Conservation (phyloP, 2,329 filamentous ascomycete species). For the Rutstroemia sp. region DNA sequence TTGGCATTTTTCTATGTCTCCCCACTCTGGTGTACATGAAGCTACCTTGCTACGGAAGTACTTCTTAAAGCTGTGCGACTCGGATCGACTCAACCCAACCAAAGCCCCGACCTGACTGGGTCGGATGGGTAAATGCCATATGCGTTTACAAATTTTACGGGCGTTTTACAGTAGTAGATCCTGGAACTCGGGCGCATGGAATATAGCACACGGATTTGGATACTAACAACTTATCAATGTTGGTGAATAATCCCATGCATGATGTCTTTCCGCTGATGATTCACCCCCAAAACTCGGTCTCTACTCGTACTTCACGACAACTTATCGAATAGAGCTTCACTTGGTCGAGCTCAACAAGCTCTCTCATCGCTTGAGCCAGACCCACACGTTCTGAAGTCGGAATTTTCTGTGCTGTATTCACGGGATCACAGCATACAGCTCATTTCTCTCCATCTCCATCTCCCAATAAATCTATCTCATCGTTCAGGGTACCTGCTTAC, state of each 20-base stretch:
- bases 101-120: not conserved
- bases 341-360: not conserved
- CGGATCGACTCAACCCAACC: not conserved
- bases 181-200: not conserved
- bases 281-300: no score
- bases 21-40: no score
- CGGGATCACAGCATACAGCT: constrained; percentile 6
- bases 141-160: not conserved
- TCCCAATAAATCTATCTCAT: not conserved
- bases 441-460: constrained; percentile 1
- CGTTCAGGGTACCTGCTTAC: constrained; percentile 7
- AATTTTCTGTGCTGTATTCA: not conserved
- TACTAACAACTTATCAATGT: no score
- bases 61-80: not conserved
- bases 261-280: no score
- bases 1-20: not conserved
- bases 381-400: not conserved
- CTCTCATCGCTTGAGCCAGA: not conserved
- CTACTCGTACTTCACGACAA: no score
- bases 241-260: no score
- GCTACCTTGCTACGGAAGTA: not conserved
- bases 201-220: not conserved
- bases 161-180: no score
- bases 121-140: not conserved
- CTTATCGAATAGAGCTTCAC: not conserved